Conservation (phyloP, 1,139 yeast species). For the Kurtzmaniella quercitrusa region DNA sequence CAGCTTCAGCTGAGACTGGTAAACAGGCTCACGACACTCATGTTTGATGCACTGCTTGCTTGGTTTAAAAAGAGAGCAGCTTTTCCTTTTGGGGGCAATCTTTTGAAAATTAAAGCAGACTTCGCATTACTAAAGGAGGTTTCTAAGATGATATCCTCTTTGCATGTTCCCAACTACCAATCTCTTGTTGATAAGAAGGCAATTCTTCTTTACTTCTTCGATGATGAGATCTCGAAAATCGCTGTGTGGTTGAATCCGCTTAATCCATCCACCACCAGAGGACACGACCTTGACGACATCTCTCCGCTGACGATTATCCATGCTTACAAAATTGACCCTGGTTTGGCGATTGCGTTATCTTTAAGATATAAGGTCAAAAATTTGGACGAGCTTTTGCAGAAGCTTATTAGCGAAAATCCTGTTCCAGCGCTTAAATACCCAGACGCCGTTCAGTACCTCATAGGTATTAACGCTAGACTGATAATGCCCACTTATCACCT, state of each 20-base stretch:
- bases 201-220: conserved; percentile 58
- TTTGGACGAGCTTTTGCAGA: conserved; percentile 41
- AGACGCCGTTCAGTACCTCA: conserved; percentile 58
- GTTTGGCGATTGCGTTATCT: conserved; percentile 68
- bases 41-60: conserved; percentile 64
- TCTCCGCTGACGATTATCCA: conserved; percentile 34
- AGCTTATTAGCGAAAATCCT: conserved; percentile 54
- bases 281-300: conserved; percentile 31
- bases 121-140: conserved; percentile 54
- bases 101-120: conserved; percentile 68
- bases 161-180: conserved; percentile 20
- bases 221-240: conserved; percentile 70
- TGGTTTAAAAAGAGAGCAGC: conserved; percentile 70
- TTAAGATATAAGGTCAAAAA: conserved; percentile 49
- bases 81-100: conserved; percentile 86
- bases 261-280: conserved; percentile 40
- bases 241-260: conserved; percentile 80
- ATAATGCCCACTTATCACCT: conserved; percentile 43
- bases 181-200: conserved; percentile 42
- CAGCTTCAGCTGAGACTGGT: conserved; percentile 46
- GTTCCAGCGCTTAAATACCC: conserved; percentile 58
- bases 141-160: conserved; percentile 29
- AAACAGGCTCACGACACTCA: conserved; percentile 41
- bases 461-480: conserved; percentile 42
- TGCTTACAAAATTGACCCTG: conserved; percentile 70